Evolutionary conservation across 768 basidiomycete genomes (phyloP).

Genomic region (Lentinula sp.): DNA sequence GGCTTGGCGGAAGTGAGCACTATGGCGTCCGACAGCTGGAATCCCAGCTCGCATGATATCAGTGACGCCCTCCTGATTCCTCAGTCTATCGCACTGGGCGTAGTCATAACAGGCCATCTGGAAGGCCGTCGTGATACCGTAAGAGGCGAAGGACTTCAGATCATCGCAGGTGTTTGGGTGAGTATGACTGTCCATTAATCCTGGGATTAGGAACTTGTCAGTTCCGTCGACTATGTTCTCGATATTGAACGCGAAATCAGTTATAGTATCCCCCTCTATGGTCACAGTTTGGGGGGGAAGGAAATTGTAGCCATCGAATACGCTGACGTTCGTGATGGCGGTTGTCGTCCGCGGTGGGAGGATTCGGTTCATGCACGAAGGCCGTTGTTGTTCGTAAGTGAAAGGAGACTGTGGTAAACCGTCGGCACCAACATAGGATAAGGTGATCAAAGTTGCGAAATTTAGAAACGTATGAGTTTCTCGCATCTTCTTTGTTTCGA

Average conservation of each 20-base stretch:
- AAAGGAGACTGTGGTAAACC: neutral
- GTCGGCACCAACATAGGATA: neutral
- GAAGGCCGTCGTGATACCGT: slow-evolving; percentile 7
- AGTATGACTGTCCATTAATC: slow-evolving; percentile 10
- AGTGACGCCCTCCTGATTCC: slow-evolving; percentile 1
- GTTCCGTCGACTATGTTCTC: slow-evolving; percentile 5
- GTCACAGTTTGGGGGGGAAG: neutral
- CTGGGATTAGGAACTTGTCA: slow-evolving; percentile 4
- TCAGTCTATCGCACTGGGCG: neutral
- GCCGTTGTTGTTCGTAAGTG: neutral
- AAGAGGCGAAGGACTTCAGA: slow-evolving; percentile 4
- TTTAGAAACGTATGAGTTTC: neutral
- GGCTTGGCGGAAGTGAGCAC: neutral
- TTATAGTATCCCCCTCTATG: neutral
- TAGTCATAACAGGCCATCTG: neutral
- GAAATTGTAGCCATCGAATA: slow-evolving; percentile 8
- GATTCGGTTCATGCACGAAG: neutral
- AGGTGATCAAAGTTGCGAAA: neutral
- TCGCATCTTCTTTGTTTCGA: neutral
- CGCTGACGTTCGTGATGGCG: slow-evolving; percentile 9
- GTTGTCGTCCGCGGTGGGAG: neutral
- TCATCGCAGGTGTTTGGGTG: slow-evolving; percentile 1
- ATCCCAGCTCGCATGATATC: neutral
- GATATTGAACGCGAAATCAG: neutral
- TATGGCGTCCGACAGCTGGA: neutral